These are phyloP conservation scores for Stagonosporopsis vannaccii DNA, from an alignment of 2,329 filamentous ascomycete genomes.

Conservation along the genomic window DNA sequence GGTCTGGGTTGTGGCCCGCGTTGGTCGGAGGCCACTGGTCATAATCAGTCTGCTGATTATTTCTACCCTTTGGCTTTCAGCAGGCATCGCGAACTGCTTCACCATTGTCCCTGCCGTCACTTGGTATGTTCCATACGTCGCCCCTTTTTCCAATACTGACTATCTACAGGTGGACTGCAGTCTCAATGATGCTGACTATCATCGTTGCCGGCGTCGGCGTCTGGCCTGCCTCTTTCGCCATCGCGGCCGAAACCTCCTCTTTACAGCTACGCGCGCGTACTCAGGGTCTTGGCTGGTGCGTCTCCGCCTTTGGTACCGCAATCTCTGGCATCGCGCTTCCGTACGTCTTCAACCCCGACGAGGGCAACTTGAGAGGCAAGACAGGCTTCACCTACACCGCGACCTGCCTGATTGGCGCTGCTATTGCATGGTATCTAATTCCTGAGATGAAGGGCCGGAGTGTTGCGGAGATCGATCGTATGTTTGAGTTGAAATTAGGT, in stretches of 20 bases:
- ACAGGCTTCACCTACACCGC: slow-evolving; percentile 53
- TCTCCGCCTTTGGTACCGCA: slow-evolving; percentile 51
- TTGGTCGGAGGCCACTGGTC: slow-evolving; percentile 53
- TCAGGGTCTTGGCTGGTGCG: slow-evolving; percentile 55
- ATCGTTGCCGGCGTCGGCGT: slow-evolving; percentile 52
- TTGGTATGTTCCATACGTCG: slow-evolving; percentile 45
- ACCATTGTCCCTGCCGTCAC: slow-evolving; percentile 44
- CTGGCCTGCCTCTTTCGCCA: slow-evolving; percentile 55
- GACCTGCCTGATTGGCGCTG: slow-evolving; percentile 44
- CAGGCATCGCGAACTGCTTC: slow-evolving; percentile 59
- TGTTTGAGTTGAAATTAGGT: slow-evolving; percentile 33
- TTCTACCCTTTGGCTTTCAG: slow-evolving; percentile 52
- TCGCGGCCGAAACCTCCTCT: slow-evolving; percentile 55
- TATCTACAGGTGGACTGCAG: slow-evolving; percentile 50
- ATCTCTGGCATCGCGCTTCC: slow-evolving; percentile 58
- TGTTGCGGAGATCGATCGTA: slow-evolving; percentile 58
- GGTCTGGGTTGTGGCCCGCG: slow-evolving; percentile 54
- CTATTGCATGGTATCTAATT: slow-evolving; percentile 55
- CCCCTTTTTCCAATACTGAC: not conserved
- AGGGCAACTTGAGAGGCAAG: slow-evolving; percentile 52
- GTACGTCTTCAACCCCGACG: slow-evolving; percentile 60
- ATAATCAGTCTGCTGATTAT: slow-evolving; percentile 45
- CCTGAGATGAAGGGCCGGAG: slow-evolving; percentile 63
- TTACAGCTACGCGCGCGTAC: slow-evolving; percentile 55
- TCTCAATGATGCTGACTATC: slow-evolving; percentile 54